Evolutionary conservation across 2,329 filamentous ascomycete genomes (phyloP), one percentile per base, ranked within the genome.

Genomic region (Gaeumannomyces tritici): DNA sequence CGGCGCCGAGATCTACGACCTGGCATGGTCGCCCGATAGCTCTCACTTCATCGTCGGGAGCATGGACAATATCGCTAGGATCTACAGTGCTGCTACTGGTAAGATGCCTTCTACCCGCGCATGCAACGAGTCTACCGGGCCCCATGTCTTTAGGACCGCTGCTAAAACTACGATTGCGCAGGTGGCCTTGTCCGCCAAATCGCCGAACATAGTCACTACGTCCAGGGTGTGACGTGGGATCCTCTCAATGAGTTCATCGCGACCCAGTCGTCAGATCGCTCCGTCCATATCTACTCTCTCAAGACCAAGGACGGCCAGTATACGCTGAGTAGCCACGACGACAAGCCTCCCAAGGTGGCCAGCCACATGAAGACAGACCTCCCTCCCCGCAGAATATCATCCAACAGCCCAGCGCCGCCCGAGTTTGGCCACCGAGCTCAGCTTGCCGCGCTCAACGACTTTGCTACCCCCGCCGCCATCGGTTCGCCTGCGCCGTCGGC

Each of bases 21-120:
- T 99, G 63, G 95, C 95, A 60, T 99, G 95, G 96, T 98, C 95
- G 59, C 96, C 96, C n/a, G 95, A 99, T 74, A 92, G 90, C 54
- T 80, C 88, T 54, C 95, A 96, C 77, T 96, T 99, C 79, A 97
- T 99, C 69, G 97, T 96, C 28, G 95, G 95, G 54, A 98, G 95
- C 77, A 98, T 99, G 93, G 95, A 99, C 78, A 99, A 99, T 73
- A 89, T 98, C 73, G 93, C 95, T 63, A 86, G 93, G 64, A 98
- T 99, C 69, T 98, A 97, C 80, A 97, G 96, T 75, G 90, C 93
- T 63, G 89, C 90, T 66, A 95, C 90, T 70, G 93, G 91, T 93
- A 79, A 51, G 42, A 51, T 51, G 42, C 21, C 42, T 24, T 29
- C 29, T 8, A 29, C 29, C 29, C 29, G 8, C 29, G 4, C 35